phyloP scores from a whole-genome alignment of 257 asterid genomes.

The Forsythia suspensa region DNA sequence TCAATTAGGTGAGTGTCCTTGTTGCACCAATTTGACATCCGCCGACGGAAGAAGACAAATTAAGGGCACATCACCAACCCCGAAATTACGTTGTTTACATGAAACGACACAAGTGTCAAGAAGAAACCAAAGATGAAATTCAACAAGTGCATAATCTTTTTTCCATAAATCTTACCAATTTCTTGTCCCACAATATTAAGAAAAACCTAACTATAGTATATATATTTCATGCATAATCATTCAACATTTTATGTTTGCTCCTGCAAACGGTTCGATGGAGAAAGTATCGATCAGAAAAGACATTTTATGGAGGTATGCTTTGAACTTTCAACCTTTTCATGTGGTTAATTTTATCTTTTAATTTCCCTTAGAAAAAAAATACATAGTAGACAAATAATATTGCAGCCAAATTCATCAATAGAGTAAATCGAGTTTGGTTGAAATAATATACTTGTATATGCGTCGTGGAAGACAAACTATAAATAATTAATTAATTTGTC shows the following conservation, averaged over 20 bases:
- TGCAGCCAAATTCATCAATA: background rate
- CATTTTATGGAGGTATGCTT: background rate
- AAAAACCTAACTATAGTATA: too few relatives aligned
- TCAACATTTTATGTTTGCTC: background rate
- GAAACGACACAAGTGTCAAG: background rate
- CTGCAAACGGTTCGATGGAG: background rate
- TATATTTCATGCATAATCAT: background rate
- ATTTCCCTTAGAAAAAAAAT: too few relatives aligned
- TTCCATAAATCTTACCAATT: background rate
- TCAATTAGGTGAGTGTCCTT: background rate
- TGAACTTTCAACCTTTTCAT: background rate
- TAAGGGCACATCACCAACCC: background rate
- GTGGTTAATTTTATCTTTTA: background rate
- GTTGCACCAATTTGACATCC: background rate
- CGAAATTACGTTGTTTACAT: background rate
- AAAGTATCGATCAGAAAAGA: background rate
- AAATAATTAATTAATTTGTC: background rate
- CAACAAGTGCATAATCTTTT: background rate
- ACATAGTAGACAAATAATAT: background rate
- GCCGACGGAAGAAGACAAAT: constrained; percentile 1
- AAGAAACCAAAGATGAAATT: background rate
- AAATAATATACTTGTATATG: too few relatives aligned
- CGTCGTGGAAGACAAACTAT: background rate
- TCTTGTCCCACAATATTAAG: background rate
- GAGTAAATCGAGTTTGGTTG: too few relatives aligned